These are phyloP conservation scores for Pulicaria dysenterica DNA, from an alignment of 129 eudicot genomes.

Conservation along the genomic window DNA sequence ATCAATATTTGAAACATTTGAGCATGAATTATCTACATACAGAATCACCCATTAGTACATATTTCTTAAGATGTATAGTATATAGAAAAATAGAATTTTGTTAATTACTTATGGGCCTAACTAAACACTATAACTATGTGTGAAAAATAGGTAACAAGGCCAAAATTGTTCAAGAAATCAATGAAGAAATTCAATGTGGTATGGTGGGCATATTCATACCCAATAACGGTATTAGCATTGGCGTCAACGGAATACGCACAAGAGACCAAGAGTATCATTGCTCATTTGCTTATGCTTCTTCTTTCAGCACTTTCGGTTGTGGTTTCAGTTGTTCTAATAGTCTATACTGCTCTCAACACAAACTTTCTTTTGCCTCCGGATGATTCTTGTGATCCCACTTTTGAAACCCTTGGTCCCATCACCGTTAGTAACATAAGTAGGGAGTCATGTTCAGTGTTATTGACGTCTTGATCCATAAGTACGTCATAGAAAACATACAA, in stretches of 20 bases:
- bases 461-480: not conserved
- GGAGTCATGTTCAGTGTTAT: not conserved
- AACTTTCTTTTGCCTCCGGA: slow-evolving; percentile 36
- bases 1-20: no score
- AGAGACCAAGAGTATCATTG: slow-evolving; percentile 40
- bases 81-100: no score
- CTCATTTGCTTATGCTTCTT: slow-evolving; percentile 52
- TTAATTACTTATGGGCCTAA: not conserved
- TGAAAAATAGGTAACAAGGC: slow-evolving; percentile 48
- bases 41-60: no score
- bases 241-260: slow-evolving; percentile 63
- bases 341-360: slow-evolving; percentile 51
- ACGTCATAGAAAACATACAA: slow-evolving; percentile 1
- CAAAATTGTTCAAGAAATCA: slow-evolving; percentile 59
- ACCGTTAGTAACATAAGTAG: slow-evolving; percentile 4
- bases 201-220: slow-evolving; percentile 74
- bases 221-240: slow-evolving; percentile 54
- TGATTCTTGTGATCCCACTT: slow-evolving; percentile 27
- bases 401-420: slow-evolving; percentile 8
- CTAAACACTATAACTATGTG: slow-evolving; percentile 7
- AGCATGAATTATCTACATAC: no score
- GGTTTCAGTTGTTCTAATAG: slow-evolving; percentile 50
- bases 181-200: slow-evolving; percentile 65
- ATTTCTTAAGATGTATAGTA: no score
- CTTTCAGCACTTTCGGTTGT: slow-evolving; percentile 53